Evolutionary conservation across 345 rosid genomes (phyloP).

Genomic region (Turnera subulata): DNA sequence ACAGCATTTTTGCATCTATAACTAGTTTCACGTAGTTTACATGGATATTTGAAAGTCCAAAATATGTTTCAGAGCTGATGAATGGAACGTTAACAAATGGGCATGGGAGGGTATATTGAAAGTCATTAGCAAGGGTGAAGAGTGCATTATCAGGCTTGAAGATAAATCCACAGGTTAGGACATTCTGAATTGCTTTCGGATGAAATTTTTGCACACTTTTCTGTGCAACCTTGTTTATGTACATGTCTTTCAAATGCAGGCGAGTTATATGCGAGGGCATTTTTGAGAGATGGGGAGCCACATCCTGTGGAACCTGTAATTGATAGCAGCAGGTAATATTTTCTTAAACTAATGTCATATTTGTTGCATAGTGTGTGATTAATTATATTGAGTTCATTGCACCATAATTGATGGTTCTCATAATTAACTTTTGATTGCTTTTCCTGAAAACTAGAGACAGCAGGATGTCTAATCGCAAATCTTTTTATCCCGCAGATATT

Average conservation of each 20-base stretch:
- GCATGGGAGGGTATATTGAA: constrained; percentile 91
- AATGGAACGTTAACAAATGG: constrained; percentile 99
- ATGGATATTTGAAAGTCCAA: constrained; percentile 12
- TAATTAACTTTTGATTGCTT: constrained; percentile 11
- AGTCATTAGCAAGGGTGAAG: constrained; percentile 93
- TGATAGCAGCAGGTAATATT: constrained; percentile 91
- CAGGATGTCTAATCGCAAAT: constrained; percentile 14
- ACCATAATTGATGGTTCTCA: too few species aligned
- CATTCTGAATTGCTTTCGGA: constrained; percentile 16
- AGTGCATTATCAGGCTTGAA: constrained; percentile 92
- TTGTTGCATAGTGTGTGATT: too few species aligned
- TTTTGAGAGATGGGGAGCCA: constrained; percentile 83
- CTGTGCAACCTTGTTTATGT: too few species aligned
- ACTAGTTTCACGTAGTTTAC: too few species aligned
- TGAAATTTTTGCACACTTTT: neutral
- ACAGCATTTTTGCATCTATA: too few species aligned
- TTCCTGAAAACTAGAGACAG: neutral
- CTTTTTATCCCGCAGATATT: constrained; percentile 70
- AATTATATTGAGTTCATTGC: too few species aligned
- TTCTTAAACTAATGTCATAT: constrained; percentile 23
- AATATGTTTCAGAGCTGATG: constrained; percentile 78
- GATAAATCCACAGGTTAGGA: constrained; percentile 68
- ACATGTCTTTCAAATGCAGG: constrained; percentile 33
- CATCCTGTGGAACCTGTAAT: constrained; percentile 97
- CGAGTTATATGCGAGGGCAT: constrained; percentile 90